Evolutionary conservation across 106 monocot species (phyloP), one percentile per base, ranked within the genome.

Genomic region (Dactylorhiza incarnata): DNA sequence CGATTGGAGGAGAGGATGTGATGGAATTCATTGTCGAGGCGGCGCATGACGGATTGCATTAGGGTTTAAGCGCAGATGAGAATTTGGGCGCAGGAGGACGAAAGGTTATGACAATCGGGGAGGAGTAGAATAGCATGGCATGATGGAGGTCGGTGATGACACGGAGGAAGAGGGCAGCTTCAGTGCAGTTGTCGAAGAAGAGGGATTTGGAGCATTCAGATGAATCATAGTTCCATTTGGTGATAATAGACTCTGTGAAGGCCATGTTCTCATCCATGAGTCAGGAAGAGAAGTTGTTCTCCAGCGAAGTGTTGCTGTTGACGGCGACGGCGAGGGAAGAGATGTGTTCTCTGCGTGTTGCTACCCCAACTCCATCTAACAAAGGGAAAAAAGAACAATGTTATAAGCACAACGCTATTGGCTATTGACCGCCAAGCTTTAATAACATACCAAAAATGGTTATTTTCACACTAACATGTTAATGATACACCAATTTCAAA

Each of bases 11-110:
- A 73, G 76, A 89, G 88, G 74, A 89, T 83, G 44, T 62, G 80
- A 61, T 78, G 75, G 78, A 89, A 82, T 76, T 89, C 85, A 25
- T 72, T 70, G 78, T 83, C 75, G 47, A 89, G 83, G 15, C 88
- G 78, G 50, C 73, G 52, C 80, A 89, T 89, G 23, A 85, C 85
- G 5, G 73, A 6, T 16, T 85, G 51, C 78, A 85, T 78, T 24
- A 89, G 76, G 7, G 13, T 68, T 25, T 78, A 83, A 7, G 78
- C 75, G 2, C 80, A 78, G 46, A 78, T 44, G 62, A 89, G 78
- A 26, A 25, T 16, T 13, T 48, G 50, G 45, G 47, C 55, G 50
- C 75, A 61, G 19, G 20, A 55, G 24, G 67, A 45, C 9, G 8
- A 0, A 50, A 58, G 16, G 2, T 29, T n/a, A 2, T 52, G 59